Evolutionary conservation across 2,329 filamentous ascomycete genomes (phyloP).

Genomic region (Apiospora saccharicola): DNA sequence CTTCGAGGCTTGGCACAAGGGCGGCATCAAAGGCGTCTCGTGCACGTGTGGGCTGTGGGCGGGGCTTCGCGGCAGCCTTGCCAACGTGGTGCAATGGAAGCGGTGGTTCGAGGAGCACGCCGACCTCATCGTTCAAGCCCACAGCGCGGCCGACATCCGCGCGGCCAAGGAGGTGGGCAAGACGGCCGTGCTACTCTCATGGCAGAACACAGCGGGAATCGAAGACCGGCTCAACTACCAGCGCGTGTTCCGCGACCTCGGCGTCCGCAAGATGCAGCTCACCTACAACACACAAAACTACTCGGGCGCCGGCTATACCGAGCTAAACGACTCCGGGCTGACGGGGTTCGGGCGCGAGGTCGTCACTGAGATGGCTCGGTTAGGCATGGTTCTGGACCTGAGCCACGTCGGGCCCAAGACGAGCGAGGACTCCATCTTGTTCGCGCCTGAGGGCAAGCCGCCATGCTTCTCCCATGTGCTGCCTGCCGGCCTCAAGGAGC

Average conservation of each 20-base stretch:
- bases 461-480: conserved; percentile 50
- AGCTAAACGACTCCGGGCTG: conserved; percentile 45
- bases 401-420: conserved; percentile 47
- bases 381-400: conserved; percentile 46
- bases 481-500: conserved; percentile 44
- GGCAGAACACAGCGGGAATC: conserved; percentile 48
- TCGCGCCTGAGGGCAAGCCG: conserved; percentile 42
- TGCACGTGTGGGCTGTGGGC: conserved; percentile 51
- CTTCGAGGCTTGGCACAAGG: conserved; percentile 47
- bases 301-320: conserved; percentile 48
- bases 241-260: conserved; percentile 48
- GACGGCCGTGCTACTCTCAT: conserved; percentile 25
- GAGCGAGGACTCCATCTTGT: conserved; percentile 43
- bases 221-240: conserved; percentile 49
- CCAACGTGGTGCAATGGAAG: conserved; percentile 51
- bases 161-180: conserved; percentile 41
- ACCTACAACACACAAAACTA: conserved; percentile 53
- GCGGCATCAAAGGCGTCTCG: conserved; percentile 50
- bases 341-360: conserved; percentile 39
- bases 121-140: conserved; percentile 48
- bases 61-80: conserved; percentile 46
- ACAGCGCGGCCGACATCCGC: conserved; percentile 46
- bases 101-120: conserved; percentile 51
- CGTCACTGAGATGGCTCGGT: conserved; percentile 35
- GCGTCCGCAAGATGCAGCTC: conserved; percentile 51